Evolutionary conservation across 306 rosid genomes (phyloP).

Genomic region (Boehmeria nivea): DNA sequence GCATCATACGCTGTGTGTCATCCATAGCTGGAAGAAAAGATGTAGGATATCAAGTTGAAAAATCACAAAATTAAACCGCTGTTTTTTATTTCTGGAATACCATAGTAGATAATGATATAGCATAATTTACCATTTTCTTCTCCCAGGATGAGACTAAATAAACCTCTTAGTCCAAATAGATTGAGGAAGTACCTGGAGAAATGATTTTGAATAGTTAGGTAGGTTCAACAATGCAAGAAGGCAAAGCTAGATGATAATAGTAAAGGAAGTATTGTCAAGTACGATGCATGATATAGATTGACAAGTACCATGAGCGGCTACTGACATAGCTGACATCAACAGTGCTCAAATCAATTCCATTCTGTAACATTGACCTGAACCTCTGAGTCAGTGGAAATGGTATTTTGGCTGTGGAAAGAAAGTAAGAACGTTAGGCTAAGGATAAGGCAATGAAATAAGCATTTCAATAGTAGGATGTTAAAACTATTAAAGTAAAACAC

Average conservation of each 20-base stretch:
- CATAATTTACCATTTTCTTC: slow-evolving; percentile 99
- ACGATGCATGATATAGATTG: slow-evolving; percentile 9
- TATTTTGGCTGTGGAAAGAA: slow-evolving; percentile 73
- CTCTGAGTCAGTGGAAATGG: slow-evolving; percentile 98
- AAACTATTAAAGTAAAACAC: too few relatives aligned
- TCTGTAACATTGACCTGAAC: slow-evolving; percentile 93
- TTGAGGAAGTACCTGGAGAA: slow-evolving; percentile 89
- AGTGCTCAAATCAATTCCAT: slow-evolving; percentile 98
- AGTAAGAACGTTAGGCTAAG: slow-evolving; percentile 10
- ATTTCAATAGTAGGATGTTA: too few relatives aligned
- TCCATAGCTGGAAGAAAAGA: slow-evolving; percentile 69
- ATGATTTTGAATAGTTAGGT: slow-evolving; percentile 2
- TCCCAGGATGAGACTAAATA: slow-evolving; percentile 96
- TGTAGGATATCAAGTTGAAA: slow-evolving; percentile 18
- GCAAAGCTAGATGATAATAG: background rate
- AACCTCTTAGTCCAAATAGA: slow-evolving; percentile 93
- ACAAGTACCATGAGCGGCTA: slow-evolving; percentile 89
- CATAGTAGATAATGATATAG: too few relatives aligned
- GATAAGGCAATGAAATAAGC: slow-evolving; percentile 1
- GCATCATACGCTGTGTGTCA: slow-evolving; percentile 98
- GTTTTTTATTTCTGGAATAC: slow-evolving; percentile 17
- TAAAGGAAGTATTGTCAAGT: background rate
- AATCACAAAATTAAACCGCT: slow-evolving; percentile 4
- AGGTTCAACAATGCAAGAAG: slow-evolving; percentile 12
- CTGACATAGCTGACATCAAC: slow-evolving; percentile 99